Base-by-base conservation (phyloP, 179 eudicot genomes). In the Carnegiea gigantea region DNA sequence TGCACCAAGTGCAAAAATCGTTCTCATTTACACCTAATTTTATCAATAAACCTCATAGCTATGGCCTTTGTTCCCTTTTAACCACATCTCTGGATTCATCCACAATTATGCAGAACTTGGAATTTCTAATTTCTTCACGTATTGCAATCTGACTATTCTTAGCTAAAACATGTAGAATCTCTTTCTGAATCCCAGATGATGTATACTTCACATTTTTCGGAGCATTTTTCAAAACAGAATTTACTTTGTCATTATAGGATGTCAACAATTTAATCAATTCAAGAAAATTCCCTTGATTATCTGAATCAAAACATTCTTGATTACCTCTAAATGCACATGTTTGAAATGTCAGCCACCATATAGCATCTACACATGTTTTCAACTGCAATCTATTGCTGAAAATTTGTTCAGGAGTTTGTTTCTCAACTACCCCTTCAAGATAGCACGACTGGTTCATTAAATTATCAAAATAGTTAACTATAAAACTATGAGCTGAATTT, bases 161-260 rank as follows among this genome's bases (percentile, higher is more conserved):
- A 1, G 68, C 1, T 0, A n/a, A 21, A 10, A n/a, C 12, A 23
- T 44, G 51, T 15, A 75, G 46, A 44, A 74, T 75, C 14, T 81
- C 73, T 28, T 73, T 80, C 24, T 80, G 59, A 53, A 43, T 59
- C 0, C 1, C 1, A 0, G 26, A 68, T 5, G 48, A 81, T 12
- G 78, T 81, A 48, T 62, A 80, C 5, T 46, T 73, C 3, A 73
- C 73, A 57, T 80, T 73, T 24, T 24, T n/a, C 11, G 44, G 60
- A 11, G 78, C 57, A 36, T 60, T 33, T 33, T 33, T 59, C n/a
- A 73, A 59, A 10, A 62, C 38, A 64, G 54, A 73, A 44, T 24
- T 23, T 1, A 21, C 10, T 62, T 1, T 1, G 1, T 23, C 30
- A 62, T 53, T 53, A 46, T 53, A 53, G 13, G 59, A 53, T 18